Evolutionary conservation across 2,329 filamentous ascomycete genomes (phyloP).

Genomic region (Microcera coccophila): DNA sequence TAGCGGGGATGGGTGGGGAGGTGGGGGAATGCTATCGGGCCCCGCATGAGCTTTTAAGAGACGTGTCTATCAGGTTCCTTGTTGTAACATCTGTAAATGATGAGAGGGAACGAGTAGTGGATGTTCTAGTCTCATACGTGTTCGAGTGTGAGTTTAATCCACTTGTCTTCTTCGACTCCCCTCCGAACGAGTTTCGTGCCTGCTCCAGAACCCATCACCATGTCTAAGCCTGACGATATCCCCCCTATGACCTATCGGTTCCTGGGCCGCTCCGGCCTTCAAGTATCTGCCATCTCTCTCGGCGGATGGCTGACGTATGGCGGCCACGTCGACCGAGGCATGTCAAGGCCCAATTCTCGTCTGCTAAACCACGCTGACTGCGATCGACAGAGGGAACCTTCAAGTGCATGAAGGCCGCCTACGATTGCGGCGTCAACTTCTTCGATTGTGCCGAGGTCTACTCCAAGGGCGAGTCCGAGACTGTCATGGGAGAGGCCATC

Average conservation of each 20-base stretch:
- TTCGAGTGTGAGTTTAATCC: not conserved
- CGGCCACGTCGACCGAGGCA: slow-evolving; percentile 65
- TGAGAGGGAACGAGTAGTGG: not conserved
- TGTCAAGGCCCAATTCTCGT: slow-evolving; percentile 10
- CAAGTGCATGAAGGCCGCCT: slow-evolving; percentile 59
- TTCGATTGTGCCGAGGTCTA: slow-evolving; percentile 60
- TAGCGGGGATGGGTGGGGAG: not conserved
- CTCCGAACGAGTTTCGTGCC: not conserved
- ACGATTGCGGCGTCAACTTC: slow-evolving; percentile 59
- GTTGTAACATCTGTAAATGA: slow-evolving; percentile 7
- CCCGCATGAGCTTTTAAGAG: slow-evolving; percentile 11
- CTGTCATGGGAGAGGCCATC: slow-evolving; percentile 59
- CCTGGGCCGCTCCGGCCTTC: slow-evolving; percentile 66
- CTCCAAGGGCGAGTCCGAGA: slow-evolving; percentile 57
- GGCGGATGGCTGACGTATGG: slow-evolving; percentile 73
- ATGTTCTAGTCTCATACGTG: too few relatives aligned
- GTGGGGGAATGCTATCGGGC: slow-evolving; percentile 7
- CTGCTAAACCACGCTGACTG: not conserved
- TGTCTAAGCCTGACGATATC: slow-evolving; percentile 41
- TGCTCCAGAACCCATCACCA: slow-evolving; percentile 14
- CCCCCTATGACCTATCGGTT: slow-evolving; percentile 66
- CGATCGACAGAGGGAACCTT: slow-evolving; percentile 41
- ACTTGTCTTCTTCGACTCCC: not conserved
- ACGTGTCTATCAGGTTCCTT: not conserved
- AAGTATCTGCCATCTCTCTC: slow-evolving; percentile 69